Percentiles rank a stretch among this genome's conserved stretches.
These are phyloP conservation scores for Circinella umbellata DNA, from an alignment of 371 early-diverging fungal genomes.

Conservation along the genomic window DNA sequence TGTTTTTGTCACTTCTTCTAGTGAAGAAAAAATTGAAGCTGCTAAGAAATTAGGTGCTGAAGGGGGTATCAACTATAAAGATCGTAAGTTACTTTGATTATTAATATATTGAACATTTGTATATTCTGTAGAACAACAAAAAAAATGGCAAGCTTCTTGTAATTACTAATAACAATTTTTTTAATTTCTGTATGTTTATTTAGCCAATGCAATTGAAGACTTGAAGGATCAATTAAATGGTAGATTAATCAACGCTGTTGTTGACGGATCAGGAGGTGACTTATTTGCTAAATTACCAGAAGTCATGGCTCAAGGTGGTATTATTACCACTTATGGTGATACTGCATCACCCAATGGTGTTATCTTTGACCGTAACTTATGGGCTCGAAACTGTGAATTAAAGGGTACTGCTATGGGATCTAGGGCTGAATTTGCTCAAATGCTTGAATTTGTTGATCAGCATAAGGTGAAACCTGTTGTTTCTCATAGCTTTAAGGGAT, in stretches of 20 bases:
- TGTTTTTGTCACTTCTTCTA: constrained; percentile 77
- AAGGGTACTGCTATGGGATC: constrained; percentile 74
- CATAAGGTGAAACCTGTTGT: constrained; percentile 68
- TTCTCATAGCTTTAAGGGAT: constrained; percentile 60
- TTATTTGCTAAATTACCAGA: constrained; percentile 40
- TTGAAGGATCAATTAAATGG: constrained; percentile 49
- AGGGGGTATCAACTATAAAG: constrained; percentile 75
- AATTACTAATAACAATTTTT: too few relatives aligned
- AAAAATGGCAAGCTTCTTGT: too few relatives aligned
- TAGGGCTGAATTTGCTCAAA: constrained; percentile 64
- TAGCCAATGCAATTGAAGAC: constrained; percentile 57
- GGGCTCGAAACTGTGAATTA: constrained; percentile 63
- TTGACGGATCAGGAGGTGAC: constrained; percentile 76
- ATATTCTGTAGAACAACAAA: too few relatives aligned
- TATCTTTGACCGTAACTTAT: constrained; percentile 48
- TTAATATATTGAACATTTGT: constrained; percentile 31
- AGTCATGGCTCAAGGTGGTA: constrained; percentile 60
- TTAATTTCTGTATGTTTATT: background rate
- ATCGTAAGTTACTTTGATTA: constrained; percentile 46
- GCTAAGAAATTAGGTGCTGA: constrained; percentile 70
- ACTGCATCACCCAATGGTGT: constrained; percentile 52
- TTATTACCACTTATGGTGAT: constrained; percentile 63
- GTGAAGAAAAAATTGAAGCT: constrained; percentile 61
- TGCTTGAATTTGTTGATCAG: constrained; percentile 63
- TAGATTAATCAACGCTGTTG: constrained; percentile 54